Evolutionary conservation across 2,329 filamentous ascomycete genomes (phyloP), one percentile per base, ranked within the genome.

Genomic region (Reticulascus tulasneorum): DNA sequence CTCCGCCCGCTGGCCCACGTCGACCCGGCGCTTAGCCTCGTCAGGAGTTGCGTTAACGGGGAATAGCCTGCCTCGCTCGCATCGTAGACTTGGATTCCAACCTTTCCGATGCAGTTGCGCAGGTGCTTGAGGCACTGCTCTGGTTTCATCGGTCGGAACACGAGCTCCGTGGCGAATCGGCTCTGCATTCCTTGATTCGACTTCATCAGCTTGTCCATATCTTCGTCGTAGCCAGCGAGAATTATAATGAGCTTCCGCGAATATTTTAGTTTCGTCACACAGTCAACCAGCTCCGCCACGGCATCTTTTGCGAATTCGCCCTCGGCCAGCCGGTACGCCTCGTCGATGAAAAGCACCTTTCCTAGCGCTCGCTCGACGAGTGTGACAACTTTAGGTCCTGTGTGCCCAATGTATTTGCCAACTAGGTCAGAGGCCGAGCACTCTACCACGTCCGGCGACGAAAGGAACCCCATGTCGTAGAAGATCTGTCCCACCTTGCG

Each of bases 1-100:
- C 85, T 81, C 5, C 79, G 66, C 0, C 71, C 79, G 42, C 75
- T 85, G 0, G 71, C 81, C 77, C 79, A 85, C 4, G 66, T 66
- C 1, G 65, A 51, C 4, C 73, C 58, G 0, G 35, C 31, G 0
- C 66, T 50, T 0, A 83, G 53, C 0, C 36, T 29, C 0, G 49
- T 30, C 22, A 82, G 71, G 0, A 3, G 3, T 0, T 3, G 8
- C n/a, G 1, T 29, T 19, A 2, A 48, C 47, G 9, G 30, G 38
- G 9, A 7, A 3, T 35, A 18, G 5, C 2, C 11, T 9, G 11
- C 6, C 4, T 7, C 12, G 11, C 13, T 23, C 18, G 10, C 5
- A 9, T 11, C 23, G 8, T 17, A 4, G 2, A 35, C 8, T 8
- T 8, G 2, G 17, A 29, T 25, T 9, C 19, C 17, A 11, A 47